Percentiles rank a stretch among this genome's conserved stretches.
Conservation (phyloP, 2,329 filamentous ascomycete genomes). For the Monilinia laxa region DNA sequence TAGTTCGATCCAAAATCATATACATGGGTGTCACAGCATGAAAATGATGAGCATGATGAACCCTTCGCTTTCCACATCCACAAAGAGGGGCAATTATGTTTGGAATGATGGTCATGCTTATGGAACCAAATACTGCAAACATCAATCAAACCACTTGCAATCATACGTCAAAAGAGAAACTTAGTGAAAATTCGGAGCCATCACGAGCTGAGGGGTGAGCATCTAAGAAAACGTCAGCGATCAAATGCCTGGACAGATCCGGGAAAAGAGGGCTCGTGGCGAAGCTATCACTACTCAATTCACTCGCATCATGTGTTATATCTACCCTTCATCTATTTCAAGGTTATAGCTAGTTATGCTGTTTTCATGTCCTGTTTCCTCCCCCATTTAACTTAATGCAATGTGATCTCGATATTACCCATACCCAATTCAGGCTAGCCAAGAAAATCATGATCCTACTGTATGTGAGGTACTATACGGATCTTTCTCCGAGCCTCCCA, state of each 20-base stretch:
- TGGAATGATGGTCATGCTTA: slow-evolving; percentile 10
- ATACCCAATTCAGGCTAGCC: slow-evolving; percentile 4
- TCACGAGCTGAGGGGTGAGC: slow-evolving; percentile 18
- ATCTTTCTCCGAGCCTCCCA: slow-evolving; percentile 16
- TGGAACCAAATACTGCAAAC: slow-evolving; percentile 14
- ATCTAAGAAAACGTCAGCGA: slow-evolving; percentile 14
- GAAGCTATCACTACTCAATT: slow-evolving; percentile 12
- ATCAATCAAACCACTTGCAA: slow-evolving; percentile 17
- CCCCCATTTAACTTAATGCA: slow-evolving; percentile 12
- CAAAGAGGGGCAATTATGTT: slow-evolving; percentile 16
- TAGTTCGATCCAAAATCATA: slow-evolving; percentile 17
- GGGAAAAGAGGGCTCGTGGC: slow-evolving; percentile 13
- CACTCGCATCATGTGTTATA: slow-evolving; percentile 13
- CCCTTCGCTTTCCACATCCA: neutral
- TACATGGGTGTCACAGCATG: slow-evolving; percentile 19
- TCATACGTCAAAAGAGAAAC: slow-evolving; percentile 13
- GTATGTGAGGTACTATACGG: slow-evolving; percentile 22
- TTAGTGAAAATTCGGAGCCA: slow-evolving; percentile 3
- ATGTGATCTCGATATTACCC: slow-evolving; percentile 13
- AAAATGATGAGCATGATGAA: slow-evolving; percentile 13
- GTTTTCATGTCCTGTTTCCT: neutral
- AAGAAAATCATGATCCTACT: slow-evolving; percentile 8
- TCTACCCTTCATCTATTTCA: slow-evolving; percentile 13
- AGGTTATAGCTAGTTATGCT: slow-evolving; percentile 5
- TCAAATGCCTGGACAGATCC: slow-evolving; percentile 9